Conservation (phyloP, 73 alveolate genomes). For the Urostyla sp. region DNA sequence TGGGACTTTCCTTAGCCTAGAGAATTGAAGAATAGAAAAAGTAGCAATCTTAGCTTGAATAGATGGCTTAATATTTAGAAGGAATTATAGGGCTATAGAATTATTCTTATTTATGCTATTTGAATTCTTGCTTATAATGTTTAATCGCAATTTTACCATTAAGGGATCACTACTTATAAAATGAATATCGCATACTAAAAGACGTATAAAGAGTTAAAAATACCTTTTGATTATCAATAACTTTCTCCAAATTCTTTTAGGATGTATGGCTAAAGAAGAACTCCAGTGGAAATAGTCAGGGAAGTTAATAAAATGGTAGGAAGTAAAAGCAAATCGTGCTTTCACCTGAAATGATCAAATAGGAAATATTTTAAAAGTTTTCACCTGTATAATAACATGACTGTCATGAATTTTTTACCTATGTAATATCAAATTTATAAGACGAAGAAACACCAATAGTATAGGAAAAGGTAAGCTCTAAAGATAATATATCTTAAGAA, state of each 20-base stretch:
- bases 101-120: constrained; percentile 53
- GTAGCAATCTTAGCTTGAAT: background rate
- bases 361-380: constrained; percentile 37
- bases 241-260: constrained; percentile 27
- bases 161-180: constrained; percentile 13
- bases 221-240: constrained; percentile 20
- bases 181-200: constrained; percentile 15
- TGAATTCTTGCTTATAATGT: constrained; percentile 55
- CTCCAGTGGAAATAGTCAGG: background rate
- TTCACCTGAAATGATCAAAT: constrained; percentile 30
- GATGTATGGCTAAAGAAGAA: constrained; percentile 43
- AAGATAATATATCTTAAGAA: constrained; percentile 39
- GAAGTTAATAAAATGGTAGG: background rate
- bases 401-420: constrained; percentile 63
- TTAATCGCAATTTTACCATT: constrained; percentile 28
- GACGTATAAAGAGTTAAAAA: constrained; percentile 10
- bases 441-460: constrained; percentile 59
- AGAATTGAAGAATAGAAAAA: constrained; percentile 37
- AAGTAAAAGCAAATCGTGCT: background rate
- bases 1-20: constrained; percentile 24
- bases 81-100: constrained; percentile 57
- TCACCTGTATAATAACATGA: constrained; percentile 62
- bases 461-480: background rate
- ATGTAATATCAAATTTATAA: constrained; percentile 32
- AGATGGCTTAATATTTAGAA: constrained; percentile 2